phyloP scores from a whole-genome alignment of 176 grass and related monocot genomes.

The Chloris gayana region DNA sequence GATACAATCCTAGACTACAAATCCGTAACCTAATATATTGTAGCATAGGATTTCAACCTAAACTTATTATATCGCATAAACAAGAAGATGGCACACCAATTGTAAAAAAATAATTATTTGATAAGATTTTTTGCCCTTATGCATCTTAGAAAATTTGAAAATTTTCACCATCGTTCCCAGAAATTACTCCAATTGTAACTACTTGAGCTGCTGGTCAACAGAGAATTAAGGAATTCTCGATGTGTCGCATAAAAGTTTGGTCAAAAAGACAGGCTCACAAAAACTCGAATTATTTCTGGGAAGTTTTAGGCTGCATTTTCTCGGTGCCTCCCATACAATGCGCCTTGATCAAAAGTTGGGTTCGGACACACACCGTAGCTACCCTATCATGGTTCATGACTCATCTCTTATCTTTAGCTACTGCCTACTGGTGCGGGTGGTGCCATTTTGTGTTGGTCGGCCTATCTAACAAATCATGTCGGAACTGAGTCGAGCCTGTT shows the following conservation, averaged over 20 bases:
- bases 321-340: slow-evolving; percentile 7
- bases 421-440: background rate
- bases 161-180: too few species aligned
- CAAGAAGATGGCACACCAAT: too few species aligned
- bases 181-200: background rate
- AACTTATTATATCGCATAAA: too few species aligned
- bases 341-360: background rate
- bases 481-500: background rate
- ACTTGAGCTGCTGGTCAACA: background rate
- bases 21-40: too few species aligned
- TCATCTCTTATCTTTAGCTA: slow-evolving; percentile 20
- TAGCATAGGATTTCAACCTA: too few species aligned
- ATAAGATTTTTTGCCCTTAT: too few species aligned
- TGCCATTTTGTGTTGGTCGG: background rate
- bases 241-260: slow-evolving; percentile 22
- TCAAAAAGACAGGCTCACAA: slow-evolving; percentile 33
- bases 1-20: too few species aligned
- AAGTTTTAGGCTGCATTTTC: background rate
- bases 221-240: background rate
- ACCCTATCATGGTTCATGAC: slow-evolving; percentile 30
- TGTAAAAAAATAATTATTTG: too few species aligned
- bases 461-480: background rate
- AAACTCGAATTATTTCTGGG: background rate
- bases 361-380: background rate
- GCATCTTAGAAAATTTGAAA: too few species aligned